Percentiles rank a stretch among this genome's conserved stretches.
Conservation (phyloP, 140 eudicot genomes). For the Ambrosia hybrid region DNA sequence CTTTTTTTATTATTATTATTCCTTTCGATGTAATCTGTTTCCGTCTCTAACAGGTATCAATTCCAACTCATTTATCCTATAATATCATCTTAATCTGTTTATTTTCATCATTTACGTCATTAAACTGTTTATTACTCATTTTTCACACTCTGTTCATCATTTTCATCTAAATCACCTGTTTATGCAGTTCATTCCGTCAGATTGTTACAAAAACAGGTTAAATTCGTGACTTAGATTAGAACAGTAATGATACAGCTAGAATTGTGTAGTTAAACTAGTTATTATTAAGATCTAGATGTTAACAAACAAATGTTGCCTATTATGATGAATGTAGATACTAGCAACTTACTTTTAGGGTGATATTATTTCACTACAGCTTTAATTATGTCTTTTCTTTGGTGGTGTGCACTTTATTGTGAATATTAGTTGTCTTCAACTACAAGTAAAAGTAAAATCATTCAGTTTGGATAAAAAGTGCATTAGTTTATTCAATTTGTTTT, state of each 20-base stretch:
- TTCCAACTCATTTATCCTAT: not conserved
- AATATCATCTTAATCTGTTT: constrained; percentile 17
- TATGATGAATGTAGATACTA: constrained; percentile 21
- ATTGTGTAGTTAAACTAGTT: constrained; percentile 8
- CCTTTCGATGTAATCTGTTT: not conserved
- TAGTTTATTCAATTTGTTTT: not conserved
- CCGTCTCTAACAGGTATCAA: constrained; percentile 31
- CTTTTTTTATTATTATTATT: not conserved
- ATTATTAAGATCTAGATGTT: constrained; percentile 1
- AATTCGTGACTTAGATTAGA: too few species aligned
- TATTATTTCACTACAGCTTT: constrained; percentile 6
- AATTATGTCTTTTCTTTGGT: constrained; percentile 4
- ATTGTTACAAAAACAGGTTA: too few species aligned
- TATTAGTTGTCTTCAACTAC: constrained; percentile 22
- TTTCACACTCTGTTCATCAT: not conserved
- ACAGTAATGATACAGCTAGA: not conserved
- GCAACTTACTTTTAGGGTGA: not conserved
- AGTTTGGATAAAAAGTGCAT: constrained; percentile 4
- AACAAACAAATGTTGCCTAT: too few species aligned
- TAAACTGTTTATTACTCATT: not conserved
- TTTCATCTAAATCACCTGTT: not conserved
- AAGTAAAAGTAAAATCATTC: constrained; percentile 33
- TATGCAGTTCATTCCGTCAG: too few species aligned
- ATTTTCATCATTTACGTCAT: not conserved
- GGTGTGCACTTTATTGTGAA: constrained; percentile 25